These are phyloP conservation scores for Volvox reticuliferus DNA, from an alignment of 139 green algal genomes.

Conservation along the genomic window DNA sequence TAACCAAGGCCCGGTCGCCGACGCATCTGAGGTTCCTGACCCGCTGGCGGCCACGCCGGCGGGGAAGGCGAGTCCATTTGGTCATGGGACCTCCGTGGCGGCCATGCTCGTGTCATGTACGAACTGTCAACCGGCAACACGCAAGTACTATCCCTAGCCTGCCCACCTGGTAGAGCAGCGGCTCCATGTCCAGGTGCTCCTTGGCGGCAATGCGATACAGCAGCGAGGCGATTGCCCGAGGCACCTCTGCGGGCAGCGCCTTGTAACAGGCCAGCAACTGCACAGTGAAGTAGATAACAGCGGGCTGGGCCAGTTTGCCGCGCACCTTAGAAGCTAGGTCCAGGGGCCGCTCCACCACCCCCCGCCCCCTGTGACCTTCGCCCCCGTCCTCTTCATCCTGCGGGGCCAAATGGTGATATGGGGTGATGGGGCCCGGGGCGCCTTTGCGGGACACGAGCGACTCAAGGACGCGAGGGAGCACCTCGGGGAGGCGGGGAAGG, in stretches of 20 bases:
- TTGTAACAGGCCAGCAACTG: conserved; percentile 58
- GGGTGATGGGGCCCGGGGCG: too few species aligned
- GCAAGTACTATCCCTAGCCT: background rate
- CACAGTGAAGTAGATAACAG: conserved; percentile 76
- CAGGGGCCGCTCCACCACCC: conserved; percentile 54
- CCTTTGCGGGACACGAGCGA: too few species aligned
- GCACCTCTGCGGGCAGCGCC: conserved; percentile 66
- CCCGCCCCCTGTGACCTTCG: background rate
- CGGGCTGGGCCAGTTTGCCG: conserved; percentile 67
- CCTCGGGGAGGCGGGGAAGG: too few species aligned
- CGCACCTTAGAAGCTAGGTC: conserved; percentile 63
- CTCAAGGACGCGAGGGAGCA: too few species aligned
- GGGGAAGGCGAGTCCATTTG: conserved; percentile 14
- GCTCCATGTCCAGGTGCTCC: conserved; percentile 68
- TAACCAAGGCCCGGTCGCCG: background rate
- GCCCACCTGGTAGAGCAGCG: conserved; percentile 84
- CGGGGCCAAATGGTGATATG: background rate
- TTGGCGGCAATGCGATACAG: conserved; percentile 72
- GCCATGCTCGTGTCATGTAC: background rate
- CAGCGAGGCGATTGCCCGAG: conserved; percentile 70
- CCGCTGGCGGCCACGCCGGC: background rate
- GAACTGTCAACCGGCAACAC: conserved; percentile 9
- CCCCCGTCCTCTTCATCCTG: conserved; percentile 11
- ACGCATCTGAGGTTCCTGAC: background rate
- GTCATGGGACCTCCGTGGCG: conserved; percentile 1